Evolutionary conservation across 179 eudicot species (phyloP), one percentile per base, ranked within the genome.

Genomic region (Silene vulgaris): DNA sequence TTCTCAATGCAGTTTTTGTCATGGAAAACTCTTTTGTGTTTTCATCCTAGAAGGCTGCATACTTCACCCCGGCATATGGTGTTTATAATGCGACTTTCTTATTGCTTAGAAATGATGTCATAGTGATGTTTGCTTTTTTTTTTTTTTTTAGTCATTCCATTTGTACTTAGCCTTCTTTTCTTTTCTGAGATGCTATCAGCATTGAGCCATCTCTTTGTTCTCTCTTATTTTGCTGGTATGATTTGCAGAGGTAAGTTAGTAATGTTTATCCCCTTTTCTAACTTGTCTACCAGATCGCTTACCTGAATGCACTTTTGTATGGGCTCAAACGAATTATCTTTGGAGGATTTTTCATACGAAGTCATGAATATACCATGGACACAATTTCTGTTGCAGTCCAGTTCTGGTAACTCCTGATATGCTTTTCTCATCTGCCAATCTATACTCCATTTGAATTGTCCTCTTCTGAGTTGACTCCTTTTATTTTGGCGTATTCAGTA

Each of bases 351-450:
- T 96, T 96, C 84, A 96, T 91, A 69, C 90, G 99, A 13, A 85
- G 92, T 56, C 99, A 96, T 82, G 97, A 85, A 23, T 89, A 89
- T 77, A 93, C 97, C 17, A 93, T 95, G 99, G 99, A 96, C 82
- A 96, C 99, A 19, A 90, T 96, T 60, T 89, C 97, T 30, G 96
- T 89, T 65, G 99, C 90, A n/a, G 99, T 96, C 82, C 76, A 96
- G 73, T 96, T 88, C 86, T 96, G 99, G 99, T 96, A 89, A 82
- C 62, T 68, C 43, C 32, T 17, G 48, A 14, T 9, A 52, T 68
- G 5, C 40, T 16, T 43, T 5, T 66, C 45, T 37, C n/a, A 12
- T 21, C 45, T 73, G 59, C 40, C 8, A 45, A 2, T 59, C 35
- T 77, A 16, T 65, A 26, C 43, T 5, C 6, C 8, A 37, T 37